Evolutionary conservation across 2,329 filamentous ascomycete genomes (phyloP).

Genomic region (Arachnomyces sp.): DNA sequence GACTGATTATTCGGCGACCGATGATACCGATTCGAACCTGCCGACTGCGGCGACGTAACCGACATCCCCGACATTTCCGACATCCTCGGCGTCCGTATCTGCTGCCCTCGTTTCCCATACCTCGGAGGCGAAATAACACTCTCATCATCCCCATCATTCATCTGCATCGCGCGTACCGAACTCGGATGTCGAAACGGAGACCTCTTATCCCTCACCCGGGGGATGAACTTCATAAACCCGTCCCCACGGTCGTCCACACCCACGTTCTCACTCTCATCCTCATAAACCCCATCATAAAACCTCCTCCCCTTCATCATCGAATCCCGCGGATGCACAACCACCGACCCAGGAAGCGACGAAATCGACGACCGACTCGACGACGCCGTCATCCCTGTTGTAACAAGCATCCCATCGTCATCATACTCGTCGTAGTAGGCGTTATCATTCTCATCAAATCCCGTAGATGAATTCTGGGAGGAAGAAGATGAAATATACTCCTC

Average conservation of each 20-base stretch:
- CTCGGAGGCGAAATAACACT: constrained; percentile 30
- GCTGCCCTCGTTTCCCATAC: constrained; percentile 16
- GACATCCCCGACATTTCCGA: constrained; percentile 27
- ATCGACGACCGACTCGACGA: constrained; percentile 35
- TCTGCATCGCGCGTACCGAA: constrained; percentile 33
- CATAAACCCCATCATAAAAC: not conserved
- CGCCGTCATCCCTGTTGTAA: constrained; percentile 20
- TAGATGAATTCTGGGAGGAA: constrained; percentile 24
- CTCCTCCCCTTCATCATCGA: constrained; percentile 7
- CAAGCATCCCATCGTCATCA: constrained; percentile 21
- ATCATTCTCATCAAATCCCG: constrained; percentile 9
- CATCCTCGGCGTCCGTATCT: constrained; percentile 15
- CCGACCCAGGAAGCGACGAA: constrained; percentile 33
- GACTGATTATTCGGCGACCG: constrained; percentile 22
- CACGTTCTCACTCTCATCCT: not conserved
- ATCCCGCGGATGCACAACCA: constrained; percentile 25
- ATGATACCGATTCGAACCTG: constrained; percentile 24
- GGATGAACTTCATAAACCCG: constrained; percentile 15
- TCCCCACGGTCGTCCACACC: constrained; percentile 6
- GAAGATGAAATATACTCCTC: constrained; percentile 17
- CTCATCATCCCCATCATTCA: constrained; percentile 32
- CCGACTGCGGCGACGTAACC: constrained; percentile 23
- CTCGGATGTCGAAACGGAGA: constrained; percentile 37
- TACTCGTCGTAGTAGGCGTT: constrained; percentile 18
- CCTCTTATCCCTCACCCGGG: constrained; percentile 26